A percentile compares a stretch with the other conserved stretches of the same genome.
These are phyloP conservation scores for Tuber indicum DNA, from an alignment of 495 filamentous ascomycete species.

Conservation along the genomic window DNA sequence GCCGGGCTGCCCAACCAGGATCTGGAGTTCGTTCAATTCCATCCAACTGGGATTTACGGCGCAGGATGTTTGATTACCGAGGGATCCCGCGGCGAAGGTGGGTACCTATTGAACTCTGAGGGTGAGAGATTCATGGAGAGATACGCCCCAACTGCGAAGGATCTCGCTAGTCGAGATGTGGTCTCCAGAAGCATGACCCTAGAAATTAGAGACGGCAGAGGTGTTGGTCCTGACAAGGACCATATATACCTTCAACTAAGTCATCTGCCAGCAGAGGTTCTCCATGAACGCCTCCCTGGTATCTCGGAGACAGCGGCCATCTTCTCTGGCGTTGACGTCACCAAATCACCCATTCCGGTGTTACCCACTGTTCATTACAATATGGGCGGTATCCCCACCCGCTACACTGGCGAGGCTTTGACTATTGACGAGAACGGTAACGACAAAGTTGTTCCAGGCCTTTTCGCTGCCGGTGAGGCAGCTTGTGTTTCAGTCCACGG, in stretches of 20 bases:
- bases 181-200: slow-evolving; percentile 95
- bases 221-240: slow-evolving; percentile 92
- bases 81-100: slow-evolving; percentile 95
- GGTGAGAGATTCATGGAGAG: slow-evolving; percentile 99
- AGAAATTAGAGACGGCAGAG: slow-evolving; percentile 93
- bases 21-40: slow-evolving; percentile 99
- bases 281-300: slow-evolving; percentile 93
- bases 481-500: slow-evolving; percentile 97
- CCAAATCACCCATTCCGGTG: slow-evolving; percentile 93
- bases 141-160: slow-evolving; percentile 95
- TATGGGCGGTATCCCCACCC: slow-evolving; percentile 98
- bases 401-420: slow-evolving; percentile 92
- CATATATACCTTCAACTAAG: slow-evolving; percentile 95
- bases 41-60: slow-evolving; percentile 98
- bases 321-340: slow-evolving; percentile 92
- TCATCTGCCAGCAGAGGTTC: slow-evolving; percentile 81
- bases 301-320: slow-evolving; percentile 97
- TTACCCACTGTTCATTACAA: slow-evolving; percentile 98
- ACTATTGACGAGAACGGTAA: slow-evolving; percentile 74
- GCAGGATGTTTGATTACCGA: slow-evolving; percentile 98
- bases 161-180: slow-evolving; percentile 87
- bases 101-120: slow-evolving; percentile 91
- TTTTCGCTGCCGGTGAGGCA: slow-evolving; percentile 94
- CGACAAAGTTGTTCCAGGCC: slow-evolving; percentile 88
- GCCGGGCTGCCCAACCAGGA: slow-evolving; percentile 98